Conservation (phyloP, 805 yeast genomes). For the Candida parachauliodes region DNA sequence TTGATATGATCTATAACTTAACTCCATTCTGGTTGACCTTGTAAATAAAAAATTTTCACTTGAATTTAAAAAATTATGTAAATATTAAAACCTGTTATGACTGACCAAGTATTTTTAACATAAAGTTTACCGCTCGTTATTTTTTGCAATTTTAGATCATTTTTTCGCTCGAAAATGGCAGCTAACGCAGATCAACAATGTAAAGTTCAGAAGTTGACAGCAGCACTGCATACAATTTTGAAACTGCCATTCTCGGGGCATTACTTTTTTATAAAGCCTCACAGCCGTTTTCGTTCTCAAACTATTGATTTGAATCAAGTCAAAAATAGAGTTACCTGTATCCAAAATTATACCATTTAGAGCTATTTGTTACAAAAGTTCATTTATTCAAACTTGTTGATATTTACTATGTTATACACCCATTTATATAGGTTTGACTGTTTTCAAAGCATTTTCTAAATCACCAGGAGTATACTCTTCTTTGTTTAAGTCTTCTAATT, state of each 20-base stretch:
- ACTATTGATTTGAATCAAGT: too few species aligned
- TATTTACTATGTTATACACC: neutral
- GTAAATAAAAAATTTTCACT: neutral
- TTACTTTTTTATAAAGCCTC: too few species aligned
- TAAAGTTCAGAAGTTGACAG: neutral
- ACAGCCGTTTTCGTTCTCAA: too few species aligned
- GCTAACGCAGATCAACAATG: constrained; percentile 2
- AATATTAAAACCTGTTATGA: neutral
- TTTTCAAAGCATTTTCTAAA: constrained; percentile 24
- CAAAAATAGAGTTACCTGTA: too few species aligned
- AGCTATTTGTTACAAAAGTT: too few species aligned
- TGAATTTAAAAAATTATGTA: neutral
- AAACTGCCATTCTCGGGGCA: too few species aligned
- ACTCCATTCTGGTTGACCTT: constrained; percentile 6
- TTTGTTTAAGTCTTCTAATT: constrained; percentile 36
- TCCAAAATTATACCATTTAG: too few species aligned
- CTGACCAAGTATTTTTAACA: neutral
- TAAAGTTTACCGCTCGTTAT: constrained; percentile 7
- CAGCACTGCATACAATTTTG: constrained; percentile 1
- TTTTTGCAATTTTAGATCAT: constrained; percentile 5
- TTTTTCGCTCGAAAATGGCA: constrained; percentile 1
- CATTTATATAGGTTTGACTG: constrained; percentile 11
- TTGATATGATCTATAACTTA: constrained; percentile 33
- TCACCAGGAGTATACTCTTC: constrained; percentile 34
- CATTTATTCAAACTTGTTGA: too few species aligned